Evolutionary conservation across 169 alveolate species (phyloP), one percentile per base, ranked within the genome.

Genomic region (Plasmodium inui): DNA sequence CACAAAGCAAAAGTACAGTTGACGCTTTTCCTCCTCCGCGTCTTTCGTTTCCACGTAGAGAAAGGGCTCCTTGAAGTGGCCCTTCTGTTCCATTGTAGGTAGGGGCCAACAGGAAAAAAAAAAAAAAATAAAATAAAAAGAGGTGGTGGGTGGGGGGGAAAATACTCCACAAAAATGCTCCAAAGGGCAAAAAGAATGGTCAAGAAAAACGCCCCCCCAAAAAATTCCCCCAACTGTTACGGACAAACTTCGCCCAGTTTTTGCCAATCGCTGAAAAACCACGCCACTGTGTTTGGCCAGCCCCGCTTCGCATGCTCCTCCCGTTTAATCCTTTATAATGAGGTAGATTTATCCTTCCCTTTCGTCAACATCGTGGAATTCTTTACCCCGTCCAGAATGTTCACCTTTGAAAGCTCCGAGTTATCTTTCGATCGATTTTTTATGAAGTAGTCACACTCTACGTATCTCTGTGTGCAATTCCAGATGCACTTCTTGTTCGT

Each of bases 401-500:
- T 79, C 44, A 88, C 17, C 37, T 41, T 88, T 5, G 82, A n/a
- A 71, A 78, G 32, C 28, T 34, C 70, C 14, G 53, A 3, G 61
- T 39, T 73, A 88, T 88, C 94, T 17, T 88, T 88, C 50, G 84
- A 72, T 12, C 94, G 22, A 28, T 88, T 88, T 57, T 79, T 88
- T 88, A 88, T 88, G 32, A 88, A 88, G 81, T 88, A 37, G 19
- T 78, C 89, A 39, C 94, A 78, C 46, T 88, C 94, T 12, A 88
- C 5, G 32, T 88, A 88, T 88, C 94, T 76, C 72, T 88, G 94
- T 19, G 94, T 78, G 50, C 94, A 88, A 39, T 88, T 88, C 94
- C 94, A 71, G 61, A 88, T 88, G 39, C 94, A 88, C 82, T 53
- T 88, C 12, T 88, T 88, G 78, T 88, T 88, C 28, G 89, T 34